Base-by-base conservation (phyloP, 2,329 filamentous ascomycete species). In the Neurospora sp. region DNA sequence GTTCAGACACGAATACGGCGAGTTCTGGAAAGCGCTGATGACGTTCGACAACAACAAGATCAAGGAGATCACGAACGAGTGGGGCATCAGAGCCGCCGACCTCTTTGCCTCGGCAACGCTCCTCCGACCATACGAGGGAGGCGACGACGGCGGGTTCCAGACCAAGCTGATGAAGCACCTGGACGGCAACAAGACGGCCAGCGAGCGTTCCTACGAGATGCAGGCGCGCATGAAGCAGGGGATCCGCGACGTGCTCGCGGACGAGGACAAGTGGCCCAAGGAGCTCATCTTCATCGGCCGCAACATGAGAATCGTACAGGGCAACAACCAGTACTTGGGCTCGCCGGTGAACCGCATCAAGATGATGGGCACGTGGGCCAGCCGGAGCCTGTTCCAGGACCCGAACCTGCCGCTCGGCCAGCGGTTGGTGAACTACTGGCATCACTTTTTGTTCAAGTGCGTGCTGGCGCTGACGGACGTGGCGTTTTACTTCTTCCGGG, bases 11-110 rank as follows among this genome's bases (percentile, higher is more conserved):
- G 88, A 98, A 79, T 98, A 98, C 79, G 89, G 90, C 19, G 83
- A 88, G 4, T 96, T 99, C 82, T 99, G 96, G 96, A 97, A 96
- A 80, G 90, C 91, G 0, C 87, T 99, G 11, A 89, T 98, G 83
- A 93, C 93, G 0, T 96, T 98, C 74, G 96, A 99, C 83, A 97
- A 97, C 80, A 83, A 86, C 28, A 92, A 91, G 2, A 89, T 98
- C 68, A 79, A 82, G 69, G 83, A 87, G 28, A 89, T 97, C 71
- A 93, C 93, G 8, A 82, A 83, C 28, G 82, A 88, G 69, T 99
- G 96, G 96, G 96, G 96, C 66, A 91, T 98, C 77, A 91, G 89
- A 74, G 93, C 93, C 33, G 87, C 92, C 0, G 96, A 98, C 77
- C 87, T 98, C 66, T 97, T 99, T 76, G 96, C 96, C 15, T 93